phyloP scores from a whole-genome alignment of 805 yeast genomes.

The Jamesozyma rosinii region DNA sequence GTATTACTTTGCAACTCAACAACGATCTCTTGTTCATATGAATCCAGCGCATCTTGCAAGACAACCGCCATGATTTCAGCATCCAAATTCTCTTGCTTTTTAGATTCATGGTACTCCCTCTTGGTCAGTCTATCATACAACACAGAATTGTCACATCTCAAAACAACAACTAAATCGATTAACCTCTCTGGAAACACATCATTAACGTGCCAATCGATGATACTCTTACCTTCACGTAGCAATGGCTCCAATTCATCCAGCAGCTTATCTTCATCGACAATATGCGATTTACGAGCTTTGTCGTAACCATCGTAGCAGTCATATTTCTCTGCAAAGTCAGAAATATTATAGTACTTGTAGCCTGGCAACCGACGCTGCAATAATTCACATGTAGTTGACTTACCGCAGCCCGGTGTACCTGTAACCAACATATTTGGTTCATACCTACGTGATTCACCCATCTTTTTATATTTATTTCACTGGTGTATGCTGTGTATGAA shows the following conservation, averaged over 20 bases:
- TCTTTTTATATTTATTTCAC: no score
- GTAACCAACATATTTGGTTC: slow-evolving; percentile 76
- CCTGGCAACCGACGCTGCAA: slow-evolving; percentile 31
- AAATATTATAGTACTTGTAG: slow-evolving; percentile 48
- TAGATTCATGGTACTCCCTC: slow-evolving; percentile 71
- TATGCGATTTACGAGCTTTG: slow-evolving; percentile 70
- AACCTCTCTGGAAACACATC: slow-evolving; percentile 89
- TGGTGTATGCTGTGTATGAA: no score
- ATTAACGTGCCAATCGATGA: slow-evolving; percentile 96
- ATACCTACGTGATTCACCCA: slow-evolving; percentile 18
- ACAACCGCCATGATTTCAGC: slow-evolving; percentile 96
- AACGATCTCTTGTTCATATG: slow-evolving; percentile 70
- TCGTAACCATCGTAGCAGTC: slow-evolving; percentile 78
- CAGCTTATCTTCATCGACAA: slow-evolving; percentile 87
- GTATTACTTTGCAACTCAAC: slow-evolving; percentile 68
- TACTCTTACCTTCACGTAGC: slow-evolving; percentile 74
- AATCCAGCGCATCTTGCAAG: slow-evolving; percentile 74
- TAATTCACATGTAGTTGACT: slow-evolving; percentile 27
- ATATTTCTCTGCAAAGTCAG: slow-evolving; percentile 72
- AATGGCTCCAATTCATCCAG: slow-evolving; percentile 73
- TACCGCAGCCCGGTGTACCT: slow-evolving; percentile 73
- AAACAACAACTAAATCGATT: slow-evolving; percentile 85
- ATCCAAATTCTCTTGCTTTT: slow-evolving; percentile 85
- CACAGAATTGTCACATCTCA: slow-evolving; percentile 63
- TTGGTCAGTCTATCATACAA: slow-evolving; percentile 67